phyloP scores from a whole-genome alignment of 768 basidiomycete genomes.

The Boletus barrowsii region DNA sequence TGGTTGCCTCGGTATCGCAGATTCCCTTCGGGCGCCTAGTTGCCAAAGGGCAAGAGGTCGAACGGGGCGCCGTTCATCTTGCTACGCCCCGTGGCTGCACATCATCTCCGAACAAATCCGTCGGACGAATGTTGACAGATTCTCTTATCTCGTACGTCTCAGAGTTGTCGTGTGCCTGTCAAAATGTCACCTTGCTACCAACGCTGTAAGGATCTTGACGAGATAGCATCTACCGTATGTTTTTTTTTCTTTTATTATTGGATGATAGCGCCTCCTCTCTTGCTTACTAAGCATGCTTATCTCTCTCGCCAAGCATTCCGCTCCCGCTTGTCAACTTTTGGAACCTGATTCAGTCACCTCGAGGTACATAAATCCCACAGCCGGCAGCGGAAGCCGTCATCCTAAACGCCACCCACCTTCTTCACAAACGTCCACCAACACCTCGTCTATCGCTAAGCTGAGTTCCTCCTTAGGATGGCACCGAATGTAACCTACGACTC shows the following conservation, averaged over 20 bases:
- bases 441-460: too few species aligned
- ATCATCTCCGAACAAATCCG: neutral
- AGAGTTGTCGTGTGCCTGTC: slow-evolving; percentile 7
- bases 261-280: slow-evolving; percentile 19
- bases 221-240: slow-evolving; percentile 9
- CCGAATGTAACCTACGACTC: slow-evolving; percentile 41
- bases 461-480: slow-evolving; percentile 31
- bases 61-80: too few species aligned
- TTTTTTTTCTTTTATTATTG: slow-evolving; percentile 11
- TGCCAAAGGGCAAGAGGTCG: too few species aligned
- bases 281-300: slow-evolving; percentile 23
- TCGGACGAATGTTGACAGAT: slow-evolving; percentile 1
- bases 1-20: too few species aligned
- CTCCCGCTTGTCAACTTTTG: neutral
- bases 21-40: too few species aligned
- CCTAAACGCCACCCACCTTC: slow-evolving; percentile 6
- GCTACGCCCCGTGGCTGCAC: too few species aligned
- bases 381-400: slow-evolving; percentile 13
- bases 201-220: slow-evolving; percentile 6
- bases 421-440: slow-evolving; percentile 4
- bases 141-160: slow-evolving; percentile 15
- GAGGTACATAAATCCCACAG: slow-evolving; percentile 21
- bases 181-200: neutral
- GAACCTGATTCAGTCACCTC: neutral
- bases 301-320: slow-evolving; percentile 13